phyloP scores from a whole-genome alignment of 1,284 basidiomycete genomes.

The Amylostereum areolatum region DNA sequence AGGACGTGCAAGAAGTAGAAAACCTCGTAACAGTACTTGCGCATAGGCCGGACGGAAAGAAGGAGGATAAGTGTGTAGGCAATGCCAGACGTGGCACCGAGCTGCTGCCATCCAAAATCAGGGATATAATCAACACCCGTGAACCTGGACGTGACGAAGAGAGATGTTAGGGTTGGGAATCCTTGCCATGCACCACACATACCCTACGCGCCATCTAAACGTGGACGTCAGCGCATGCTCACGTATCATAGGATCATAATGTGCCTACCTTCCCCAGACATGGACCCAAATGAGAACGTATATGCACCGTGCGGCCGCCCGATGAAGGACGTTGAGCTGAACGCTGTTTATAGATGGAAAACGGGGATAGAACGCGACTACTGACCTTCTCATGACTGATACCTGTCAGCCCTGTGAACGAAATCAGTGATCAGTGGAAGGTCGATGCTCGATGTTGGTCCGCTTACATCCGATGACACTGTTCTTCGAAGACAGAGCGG shows the following conservation, averaged over 20 bases:
- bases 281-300: constrained; percentile 23
- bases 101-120: constrained; percentile 10
- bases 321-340: constrained; percentile 23
- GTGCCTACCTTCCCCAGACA: constrained; percentile 17
- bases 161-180: too few species aligned
- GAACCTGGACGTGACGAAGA: neutral
- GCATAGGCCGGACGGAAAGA: constrained; percentile 27
- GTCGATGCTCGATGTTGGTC: neutral
- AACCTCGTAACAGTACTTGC: constrained; percentile 33
- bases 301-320: constrained; percentile 18
- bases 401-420: constrained; percentile 28
- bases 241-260: neutral
- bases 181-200: too few species aligned
- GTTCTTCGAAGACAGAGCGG: constrained; percentile 34
- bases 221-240: too few species aligned
- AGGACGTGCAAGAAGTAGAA: constrained; percentile 37
- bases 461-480: constrained; percentile 31
- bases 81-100: constrained; percentile 25
- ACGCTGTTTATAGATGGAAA: neutral
- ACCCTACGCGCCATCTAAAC: too few species aligned
- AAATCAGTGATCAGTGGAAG: neutral
- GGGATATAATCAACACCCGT: constrained; percentile 6
- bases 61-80: constrained; percentile 26
- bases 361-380: neutral
- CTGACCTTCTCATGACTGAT: constrained; percentile 32